Percentiles rank a stretch among this genome's conserved stretches.
phyloP scores from a whole-genome alignment of 139 green algal species.

The Limnomonas spitsbergensis region DNA sequence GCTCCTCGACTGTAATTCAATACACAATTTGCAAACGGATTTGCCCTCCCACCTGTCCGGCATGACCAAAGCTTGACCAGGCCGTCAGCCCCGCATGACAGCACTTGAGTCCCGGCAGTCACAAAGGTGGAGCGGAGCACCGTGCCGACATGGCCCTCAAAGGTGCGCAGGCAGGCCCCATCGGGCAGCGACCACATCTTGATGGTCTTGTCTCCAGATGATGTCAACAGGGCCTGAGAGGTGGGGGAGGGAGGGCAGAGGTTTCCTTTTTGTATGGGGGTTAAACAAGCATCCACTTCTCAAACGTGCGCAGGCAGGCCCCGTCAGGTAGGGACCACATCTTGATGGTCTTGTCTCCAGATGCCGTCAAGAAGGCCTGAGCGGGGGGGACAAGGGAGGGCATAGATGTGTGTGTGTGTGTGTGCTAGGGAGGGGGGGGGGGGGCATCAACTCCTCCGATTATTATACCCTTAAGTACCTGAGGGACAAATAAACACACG shows the following conservation, averaged over 20 bases:
- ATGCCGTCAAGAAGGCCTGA: constrained; percentile 25
- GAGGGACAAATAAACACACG: too few relatives aligned
- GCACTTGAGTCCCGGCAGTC: constrained; percentile 76
- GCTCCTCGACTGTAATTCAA: too few relatives aligned
- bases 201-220: constrained; percentile 77
- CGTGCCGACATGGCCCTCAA: constrained; percentile 86
- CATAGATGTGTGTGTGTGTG: too few relatives aligned
- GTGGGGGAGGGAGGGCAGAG: not conserved
- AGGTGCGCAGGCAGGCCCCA: constrained; percentile 80
- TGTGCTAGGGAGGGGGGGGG: too few relatives aligned
- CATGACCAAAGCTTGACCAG: constrained; percentile 90
- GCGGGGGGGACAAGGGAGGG: too few relatives aligned
- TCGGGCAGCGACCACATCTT: constrained; percentile 84
- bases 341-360: constrained; percentile 80
- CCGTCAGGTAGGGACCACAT: constrained; percentile 84
- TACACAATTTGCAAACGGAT: too few relatives aligned
- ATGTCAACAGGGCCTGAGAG: constrained; percentile 22
- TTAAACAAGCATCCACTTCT: not conserved
- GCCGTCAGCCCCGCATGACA: constrained; percentile 84
- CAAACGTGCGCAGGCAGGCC: not conserved
- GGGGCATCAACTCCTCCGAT: too few relatives aligned
- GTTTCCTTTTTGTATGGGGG: not conserved
- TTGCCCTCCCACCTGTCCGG: constrained; percentile 59
- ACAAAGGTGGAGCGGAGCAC: constrained; percentile 82
- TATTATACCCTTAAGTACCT: too few relatives aligned